A percentile compares a stretch with the other conserved stretches of the same genome.
Evolutionary conservation across 176 grass and related monocot species (phyloP).

Genomic region (Luzula sylvatica): DNA sequence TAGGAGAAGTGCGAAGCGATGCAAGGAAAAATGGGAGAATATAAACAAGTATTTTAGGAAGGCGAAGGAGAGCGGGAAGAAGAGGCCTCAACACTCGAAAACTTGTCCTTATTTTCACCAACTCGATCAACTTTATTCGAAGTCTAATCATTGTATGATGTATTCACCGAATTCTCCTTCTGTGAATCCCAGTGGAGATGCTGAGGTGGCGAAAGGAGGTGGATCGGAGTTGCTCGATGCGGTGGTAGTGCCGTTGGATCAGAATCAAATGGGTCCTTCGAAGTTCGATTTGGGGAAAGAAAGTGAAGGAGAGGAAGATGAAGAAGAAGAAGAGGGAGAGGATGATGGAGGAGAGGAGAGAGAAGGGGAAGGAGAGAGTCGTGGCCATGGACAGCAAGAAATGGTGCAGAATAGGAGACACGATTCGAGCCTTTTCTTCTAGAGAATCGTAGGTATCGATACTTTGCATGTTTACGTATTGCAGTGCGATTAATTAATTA

Average conservation of each 20-base stretch:
- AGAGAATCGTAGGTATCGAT: conserved; percentile 4
- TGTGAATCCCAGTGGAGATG: not conserved
- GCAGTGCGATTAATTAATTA: conserved; percentile 1
- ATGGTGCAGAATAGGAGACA: conserved; percentile 11
- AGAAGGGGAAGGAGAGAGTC: conserved; percentile 39
- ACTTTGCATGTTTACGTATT: conserved; percentile 5
- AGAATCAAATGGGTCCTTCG: conserved; percentile 17
- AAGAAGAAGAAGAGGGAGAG: conserved; percentile 8
- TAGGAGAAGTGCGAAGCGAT: conserved; percentile 59
- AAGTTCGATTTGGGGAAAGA: conserved; percentile 26
- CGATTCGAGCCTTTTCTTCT: conserved; percentile 31
- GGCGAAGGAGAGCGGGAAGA: conserved; percentile 80
- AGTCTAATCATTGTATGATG: conserved; percentile 11
- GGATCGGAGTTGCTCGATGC: conserved; percentile 77
- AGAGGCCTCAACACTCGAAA: conserved; percentile 58
- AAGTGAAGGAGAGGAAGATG: not conserved
- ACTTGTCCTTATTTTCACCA: conserved; percentile 86
- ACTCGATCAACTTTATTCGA: conserved; percentile 75
- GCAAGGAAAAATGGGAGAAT: conserved; percentile 99
- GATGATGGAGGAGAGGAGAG: conserved; percentile 12
- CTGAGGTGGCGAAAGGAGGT: conserved; percentile 13
- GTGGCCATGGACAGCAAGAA: conserved; percentile 29
- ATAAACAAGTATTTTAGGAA: conserved; percentile 99
- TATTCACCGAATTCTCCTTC: conserved; percentile 22
- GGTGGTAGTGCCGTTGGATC: conserved; percentile 50